Conservation (phyloP, 208 protist species). For the Eutreptiella sp. region DNA sequence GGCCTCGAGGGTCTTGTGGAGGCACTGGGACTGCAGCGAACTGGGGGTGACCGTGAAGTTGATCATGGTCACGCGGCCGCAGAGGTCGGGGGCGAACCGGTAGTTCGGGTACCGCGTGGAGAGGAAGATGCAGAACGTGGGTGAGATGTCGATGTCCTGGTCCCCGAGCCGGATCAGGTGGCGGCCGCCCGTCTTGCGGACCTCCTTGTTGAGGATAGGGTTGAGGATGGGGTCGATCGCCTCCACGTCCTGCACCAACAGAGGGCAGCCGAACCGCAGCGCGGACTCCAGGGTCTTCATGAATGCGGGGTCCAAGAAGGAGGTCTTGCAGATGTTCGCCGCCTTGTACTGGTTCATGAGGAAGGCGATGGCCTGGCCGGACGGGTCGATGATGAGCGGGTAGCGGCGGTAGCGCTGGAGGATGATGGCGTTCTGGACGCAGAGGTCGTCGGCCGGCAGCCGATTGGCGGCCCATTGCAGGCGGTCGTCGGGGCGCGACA, state of each 20-base stretch:
- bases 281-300: slow-evolving; percentile 96
- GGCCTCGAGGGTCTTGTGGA: slow-evolving; percentile 74
- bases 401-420: slow-evolving; percentile 85
- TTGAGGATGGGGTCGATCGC: slow-evolving; percentile 95
- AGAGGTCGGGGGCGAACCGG: slow-evolving; percentile 88
- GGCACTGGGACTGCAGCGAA: slow-evolving; percentile 87
- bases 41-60: slow-evolving; percentile 98
- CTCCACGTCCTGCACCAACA: slow-evolving; percentile 99
- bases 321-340: slow-evolving; percentile 81
- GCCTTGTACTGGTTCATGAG: slow-evolving; percentile 67
- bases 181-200: slow-evolving; percentile 85
- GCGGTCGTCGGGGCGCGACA: slow-evolving; percentile 80
- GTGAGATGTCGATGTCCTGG: slow-evolving; percentile 95
- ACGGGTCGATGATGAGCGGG: slow-evolving; percentile 97
- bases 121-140: slow-evolving; percentile 93
- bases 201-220: slow-evolving; percentile 95
- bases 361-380: slow-evolving; percentile 88
- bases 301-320: slow-evolving; percentile 91
- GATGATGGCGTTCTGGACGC: slow-evolving; percentile 96
- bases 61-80: slow-evolving; percentile 90
- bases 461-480: slow-evolving; percentile 85
- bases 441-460: slow-evolving; percentile 92
- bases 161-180: slow-evolving; percentile 87
- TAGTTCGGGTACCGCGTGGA: slow-evolving; percentile 88
- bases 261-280: slow-evolving; percentile 95